Conservation (phyloP, 768 basidiomycete genomes). For the Mycena amicta region DNA sequence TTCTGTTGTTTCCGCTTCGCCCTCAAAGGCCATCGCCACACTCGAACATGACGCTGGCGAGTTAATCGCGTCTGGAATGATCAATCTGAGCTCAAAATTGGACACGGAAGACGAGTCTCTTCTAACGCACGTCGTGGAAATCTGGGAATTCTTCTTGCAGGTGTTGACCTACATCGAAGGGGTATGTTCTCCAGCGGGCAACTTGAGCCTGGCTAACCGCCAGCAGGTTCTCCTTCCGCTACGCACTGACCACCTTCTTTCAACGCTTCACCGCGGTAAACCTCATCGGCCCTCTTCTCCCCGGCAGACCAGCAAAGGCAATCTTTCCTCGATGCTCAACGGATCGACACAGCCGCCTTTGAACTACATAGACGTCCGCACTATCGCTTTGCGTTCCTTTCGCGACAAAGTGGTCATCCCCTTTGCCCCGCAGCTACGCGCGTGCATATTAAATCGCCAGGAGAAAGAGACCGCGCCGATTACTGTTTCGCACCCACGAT, state of each 20-base stretch:
- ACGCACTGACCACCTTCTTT: conserved; percentile 53
- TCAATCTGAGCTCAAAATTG: conserved; percentile 87
- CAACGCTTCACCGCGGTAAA: conserved; percentile 68
- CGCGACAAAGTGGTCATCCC: conserved; percentile 80
- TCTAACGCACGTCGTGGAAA: conserved; percentile 75
- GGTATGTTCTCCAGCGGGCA: too few species aligned
- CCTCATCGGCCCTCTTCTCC: conserved; percentile 54
- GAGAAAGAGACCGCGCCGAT: conserved; percentile 58
- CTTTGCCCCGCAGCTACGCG: conserved; percentile 55
- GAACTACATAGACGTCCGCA: conserved; percentile 80
- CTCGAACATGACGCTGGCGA: conserved; percentile 82
- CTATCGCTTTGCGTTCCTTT: conserved; percentile 77
- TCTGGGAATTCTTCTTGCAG: conserved; percentile 93
- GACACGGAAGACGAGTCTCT: conserved; percentile 79
- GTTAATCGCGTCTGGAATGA: conserved; percentile 86
- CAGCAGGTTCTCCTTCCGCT: conserved; percentile 40
- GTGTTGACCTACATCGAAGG: conserved; percentile 88
- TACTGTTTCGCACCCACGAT: conserved; percentile 63
- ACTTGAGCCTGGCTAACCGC: too few species aligned
- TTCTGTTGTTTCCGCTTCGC: conserved; percentile 69
- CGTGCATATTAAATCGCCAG: conserved; percentile 53
- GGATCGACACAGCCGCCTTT: conserved; percentile 32
- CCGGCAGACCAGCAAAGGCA: conserved; percentile 51
- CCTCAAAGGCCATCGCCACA: conserved; percentile 70
- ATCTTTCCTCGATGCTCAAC: conserved; percentile 38